A percentile compares a stretch with the other conserved stretches of the same genome.
Evolutionary conservation across 129 eudicot species (phyloP).

Genomic region (Centaurea solstitialis): DNA sequence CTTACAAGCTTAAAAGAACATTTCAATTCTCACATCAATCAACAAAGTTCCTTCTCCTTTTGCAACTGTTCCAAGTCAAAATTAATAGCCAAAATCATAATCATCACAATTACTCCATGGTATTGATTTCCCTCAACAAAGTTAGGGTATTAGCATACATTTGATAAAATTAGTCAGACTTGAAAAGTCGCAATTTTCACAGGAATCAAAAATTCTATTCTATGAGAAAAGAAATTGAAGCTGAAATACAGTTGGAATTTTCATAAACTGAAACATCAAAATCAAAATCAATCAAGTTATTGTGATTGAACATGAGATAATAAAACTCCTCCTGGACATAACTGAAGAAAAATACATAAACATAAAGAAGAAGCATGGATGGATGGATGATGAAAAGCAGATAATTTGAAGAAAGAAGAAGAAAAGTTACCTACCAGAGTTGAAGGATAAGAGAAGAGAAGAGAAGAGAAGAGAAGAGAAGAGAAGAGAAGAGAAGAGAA

Average conservation of each 20-base stretch:
- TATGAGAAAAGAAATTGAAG: not conserved
- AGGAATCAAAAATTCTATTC: not conserved
- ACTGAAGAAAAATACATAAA: not conserved
- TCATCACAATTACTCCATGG: conserved; percentile 2
- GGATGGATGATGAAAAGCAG: conserved; percentile 4
- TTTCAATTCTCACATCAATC: not conserved
- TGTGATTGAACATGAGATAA: conserved; percentile 7
- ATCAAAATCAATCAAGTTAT: conserved; percentile 11
- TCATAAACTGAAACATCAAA: not conserved
- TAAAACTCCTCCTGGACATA: not conserved
- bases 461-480: not conserved
- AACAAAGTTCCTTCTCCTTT: not conserved
- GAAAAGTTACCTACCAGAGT: conserved; percentile 21
- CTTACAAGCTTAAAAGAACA: not conserved
- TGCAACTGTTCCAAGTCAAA: not conserved
- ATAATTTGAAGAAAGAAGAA: not conserved
- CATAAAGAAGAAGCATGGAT: not conserved
- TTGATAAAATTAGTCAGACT: conserved; percentile 18
- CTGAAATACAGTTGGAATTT: not conserved
- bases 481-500: not conserved
- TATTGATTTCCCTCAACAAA: not conserved
- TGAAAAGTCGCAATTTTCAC: conserved; percentile 14
- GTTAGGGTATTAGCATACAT: not conserved
- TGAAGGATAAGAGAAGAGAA: conserved; percentile 10
- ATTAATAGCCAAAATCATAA: not conserved